phyloP scores from a whole-genome alignment of 805 yeast species.

The Hanseniaspora valbyensis region DNA sequence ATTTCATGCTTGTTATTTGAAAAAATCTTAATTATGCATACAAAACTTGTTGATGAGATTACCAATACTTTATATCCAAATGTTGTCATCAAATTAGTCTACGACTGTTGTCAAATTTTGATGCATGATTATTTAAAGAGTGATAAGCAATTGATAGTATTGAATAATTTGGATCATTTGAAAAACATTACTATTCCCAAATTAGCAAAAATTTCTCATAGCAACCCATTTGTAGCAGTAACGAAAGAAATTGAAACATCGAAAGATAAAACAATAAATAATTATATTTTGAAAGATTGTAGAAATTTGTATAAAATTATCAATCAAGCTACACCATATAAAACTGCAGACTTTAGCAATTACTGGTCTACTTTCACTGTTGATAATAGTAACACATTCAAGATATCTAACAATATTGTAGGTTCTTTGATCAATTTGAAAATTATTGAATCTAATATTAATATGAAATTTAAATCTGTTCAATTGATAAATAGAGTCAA shows the following conservation, averaged over 20 bases:
- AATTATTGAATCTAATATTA: slow-evolving; percentile 7
- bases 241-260: not conserved
- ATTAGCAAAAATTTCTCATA: not conserved
- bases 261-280: not conserved
- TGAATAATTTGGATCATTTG: slow-evolving; percentile 7
- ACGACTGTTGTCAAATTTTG: not conserved
- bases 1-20: slow-evolving; percentile 4
- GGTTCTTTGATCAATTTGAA: slow-evolving; percentile 6
- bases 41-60: not conserved
- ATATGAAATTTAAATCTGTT: not conserved
- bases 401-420: slow-evolving; percentile 3
- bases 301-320: slow-evolving; percentile 4
- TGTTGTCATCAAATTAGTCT: not conserved
- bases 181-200: not conserved
- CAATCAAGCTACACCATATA: slow-evolving; percentile 4
- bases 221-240: not conserved
- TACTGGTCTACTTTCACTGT: slow-evolving; percentile 13
- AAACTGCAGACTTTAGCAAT: not conserved
- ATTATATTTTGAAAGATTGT: slow-evolving; percentile 6
- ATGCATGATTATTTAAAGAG: not conserved
- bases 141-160: not conserved
- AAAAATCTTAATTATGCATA: slow-evolving; percentile 1
- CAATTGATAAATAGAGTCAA: not conserved
- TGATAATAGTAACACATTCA: not conserved
- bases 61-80: not conserved